Percentiles rank a stretch among this genome's conserved stretches.
phyloP scores from a whole-genome alignment of 306 rosid genomes.

The Pachyrhizus erosus region DNA sequence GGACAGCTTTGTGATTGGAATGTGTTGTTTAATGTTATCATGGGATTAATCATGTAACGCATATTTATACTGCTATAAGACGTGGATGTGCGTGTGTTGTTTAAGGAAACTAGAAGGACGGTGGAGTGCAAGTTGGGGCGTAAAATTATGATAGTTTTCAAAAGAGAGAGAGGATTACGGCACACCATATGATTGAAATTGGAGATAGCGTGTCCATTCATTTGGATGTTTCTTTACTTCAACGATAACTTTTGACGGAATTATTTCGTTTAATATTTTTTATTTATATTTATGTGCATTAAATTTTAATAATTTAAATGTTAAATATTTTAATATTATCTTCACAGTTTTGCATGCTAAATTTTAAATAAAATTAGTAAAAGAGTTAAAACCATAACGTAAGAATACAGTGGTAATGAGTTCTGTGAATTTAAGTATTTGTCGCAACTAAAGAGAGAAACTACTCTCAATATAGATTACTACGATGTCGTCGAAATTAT shows the following conservation, averaged over 20 bases:
- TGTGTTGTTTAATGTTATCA: background rate
- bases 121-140: conserved; percentile 44
- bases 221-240: conserved; percentile 6
- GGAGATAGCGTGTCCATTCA: background rate
- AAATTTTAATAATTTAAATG: too few relatives aligned
- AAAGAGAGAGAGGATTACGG: conserved; percentile 29
- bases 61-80: background rate
- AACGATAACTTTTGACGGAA: background rate
- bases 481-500: too few relatives aligned
- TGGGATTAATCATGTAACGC: background rate
- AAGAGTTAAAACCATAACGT: too few relatives aligned
- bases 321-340: too few relatives aligned
- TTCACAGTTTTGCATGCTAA: too few relatives aligned
- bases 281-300: too few relatives aligned
- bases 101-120: conserved; percentile 29
- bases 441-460: too few relatives aligned
- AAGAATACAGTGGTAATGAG: too few relatives aligned
- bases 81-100: background rate
- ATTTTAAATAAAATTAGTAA: too few relatives aligned
- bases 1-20: background rate
- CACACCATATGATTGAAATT: conserved; percentile 20
- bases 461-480: too few relatives aligned
- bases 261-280: background rate
- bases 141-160: conserved; percentile 20
- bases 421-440: too few relatives aligned